Evolutionary conservation across 331 rosid genomes (phyloP).

Genomic region (Pyrus hybrid): DNA sequence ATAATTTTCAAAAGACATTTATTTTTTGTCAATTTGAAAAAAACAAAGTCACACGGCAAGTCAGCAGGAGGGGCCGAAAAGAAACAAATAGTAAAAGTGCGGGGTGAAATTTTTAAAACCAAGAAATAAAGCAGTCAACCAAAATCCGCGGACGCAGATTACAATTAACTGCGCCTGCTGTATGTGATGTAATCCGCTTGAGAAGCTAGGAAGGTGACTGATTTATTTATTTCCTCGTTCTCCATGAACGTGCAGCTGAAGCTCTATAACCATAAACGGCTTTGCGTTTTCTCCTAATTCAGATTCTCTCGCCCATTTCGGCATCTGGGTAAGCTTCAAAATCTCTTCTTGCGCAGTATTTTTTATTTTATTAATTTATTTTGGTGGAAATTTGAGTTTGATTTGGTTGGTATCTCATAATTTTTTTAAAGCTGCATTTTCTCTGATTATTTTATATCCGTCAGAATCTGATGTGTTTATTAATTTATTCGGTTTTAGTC

Average conservation of each 20-base stretch:
- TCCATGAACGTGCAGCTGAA: neutral
- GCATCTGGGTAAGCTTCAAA: constrained; percentile 24
- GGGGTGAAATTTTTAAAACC: neutral
- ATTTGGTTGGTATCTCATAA: neutral
- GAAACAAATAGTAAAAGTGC: neutral
- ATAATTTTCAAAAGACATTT: no score
- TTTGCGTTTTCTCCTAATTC: neutral
- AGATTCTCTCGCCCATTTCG: neutral
- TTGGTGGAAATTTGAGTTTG: neutral
- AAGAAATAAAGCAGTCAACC: neutral
- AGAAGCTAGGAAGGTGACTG: neutral
- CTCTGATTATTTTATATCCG: neutral
- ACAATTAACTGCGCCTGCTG: neutral
- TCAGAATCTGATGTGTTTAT: no score
- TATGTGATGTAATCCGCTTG: neutral
- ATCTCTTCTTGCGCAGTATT: neutral
- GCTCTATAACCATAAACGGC: neutral
- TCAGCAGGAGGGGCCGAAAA: neutral
- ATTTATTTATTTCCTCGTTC: neutral
- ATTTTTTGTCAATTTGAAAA: no score
- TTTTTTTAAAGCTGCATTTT: constrained; percentile 1
- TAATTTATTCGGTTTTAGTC: neutral
- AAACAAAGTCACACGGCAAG: no score
- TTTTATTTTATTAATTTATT: neutral
- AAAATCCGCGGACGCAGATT: neutral